A percentile compares a stretch with the other conserved stretches of the same genome.
Conservation (phyloP, 73 alveolate species). For the Urostyla sp. region DNA sequence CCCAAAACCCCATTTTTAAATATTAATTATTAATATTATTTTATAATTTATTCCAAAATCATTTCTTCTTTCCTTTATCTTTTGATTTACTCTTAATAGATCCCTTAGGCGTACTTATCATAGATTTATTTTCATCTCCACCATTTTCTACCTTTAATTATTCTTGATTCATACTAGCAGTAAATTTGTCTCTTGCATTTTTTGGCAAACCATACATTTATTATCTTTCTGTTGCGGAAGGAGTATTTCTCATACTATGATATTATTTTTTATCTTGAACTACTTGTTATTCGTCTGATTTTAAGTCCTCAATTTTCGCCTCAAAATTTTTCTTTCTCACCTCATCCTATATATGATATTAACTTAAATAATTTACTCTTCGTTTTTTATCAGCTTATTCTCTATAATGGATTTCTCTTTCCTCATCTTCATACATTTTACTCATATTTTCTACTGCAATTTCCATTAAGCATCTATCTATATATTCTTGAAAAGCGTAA, state of each 20-base stretch:
- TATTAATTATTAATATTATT: too few relatives aligned
- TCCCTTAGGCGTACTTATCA: too few relatives aligned
- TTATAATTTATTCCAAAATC: too few relatives aligned
- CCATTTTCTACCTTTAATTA: too few relatives aligned
- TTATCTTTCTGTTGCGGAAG: constrained; percentile 28
- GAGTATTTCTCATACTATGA: background rate
- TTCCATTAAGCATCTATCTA: constrained; percentile 58
- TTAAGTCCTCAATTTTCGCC: constrained; percentile 31
- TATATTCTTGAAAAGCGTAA: constrained; percentile 56
- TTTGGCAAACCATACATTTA: background rate
- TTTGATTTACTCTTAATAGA: too few relatives aligned
- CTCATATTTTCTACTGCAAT: constrained; percentile 27
- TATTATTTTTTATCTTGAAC: background rate
- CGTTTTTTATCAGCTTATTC: constrained; percentile 51
- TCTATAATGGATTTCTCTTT: constrained; percentile 41
- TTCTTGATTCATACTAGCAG: too few relatives aligned
- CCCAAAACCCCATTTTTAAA: background rate
- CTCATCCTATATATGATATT: constrained; percentile 7
- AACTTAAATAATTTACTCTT: constrained; percentile 18
- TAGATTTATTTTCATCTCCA: too few relatives aligned
- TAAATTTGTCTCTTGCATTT: background rate
- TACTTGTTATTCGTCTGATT: constrained; percentile 28
- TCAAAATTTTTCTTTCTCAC: constrained; percentile 7
- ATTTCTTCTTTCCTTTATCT: too few relatives aligned
- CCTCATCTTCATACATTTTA: constrained; percentile 59